phyloP scores from a whole-genome alignment of 495 filamentous ascomycete genomes.

The Tuber brumale region DNA sequence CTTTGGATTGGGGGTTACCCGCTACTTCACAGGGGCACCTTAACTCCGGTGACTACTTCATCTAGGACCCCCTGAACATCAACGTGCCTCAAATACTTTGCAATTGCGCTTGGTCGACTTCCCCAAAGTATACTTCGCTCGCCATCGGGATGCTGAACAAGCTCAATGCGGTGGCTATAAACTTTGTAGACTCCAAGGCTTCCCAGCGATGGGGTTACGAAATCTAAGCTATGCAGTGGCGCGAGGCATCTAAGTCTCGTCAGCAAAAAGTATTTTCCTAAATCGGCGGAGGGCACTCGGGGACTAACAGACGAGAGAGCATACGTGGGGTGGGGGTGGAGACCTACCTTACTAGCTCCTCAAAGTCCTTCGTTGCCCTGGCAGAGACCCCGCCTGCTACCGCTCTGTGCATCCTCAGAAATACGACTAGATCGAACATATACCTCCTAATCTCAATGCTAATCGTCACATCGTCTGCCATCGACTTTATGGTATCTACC shows the following conservation, averaged over 20 bases:
- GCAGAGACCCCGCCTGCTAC: slow-evolving; percentile 72
- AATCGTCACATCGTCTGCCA: slow-evolving; percentile 39
- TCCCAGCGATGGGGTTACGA: slow-evolving; percentile 76
- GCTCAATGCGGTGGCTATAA: slow-evolving; percentile 72
- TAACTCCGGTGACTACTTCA: slow-evolving; percentile 66
- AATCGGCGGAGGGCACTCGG: slow-evolving; percentile 1
- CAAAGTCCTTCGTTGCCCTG: slow-evolving; percentile 68
- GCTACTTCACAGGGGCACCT: slow-evolving; percentile 56
- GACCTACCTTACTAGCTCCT: slow-evolving; percentile 55
- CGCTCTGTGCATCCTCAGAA: slow-evolving; percentile 77
- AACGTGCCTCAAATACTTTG: slow-evolving; percentile 58
- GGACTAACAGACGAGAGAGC: background rate
- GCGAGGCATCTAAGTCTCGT: slow-evolving; percentile 55
- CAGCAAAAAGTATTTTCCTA: slow-evolving; percentile 6
- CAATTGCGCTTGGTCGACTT: slow-evolving; percentile 65
- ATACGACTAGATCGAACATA: slow-evolving; percentile 74
- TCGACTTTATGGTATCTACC: slow-evolving; percentile 22
- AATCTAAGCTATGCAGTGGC: slow-evolving; percentile 71
- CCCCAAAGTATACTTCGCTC: slow-evolving; percentile 93
- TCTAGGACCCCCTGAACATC: slow-evolving; percentile 74
- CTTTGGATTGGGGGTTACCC: slow-evolving; percentile 7
- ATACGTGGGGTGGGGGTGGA: background rate
- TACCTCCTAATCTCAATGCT: slow-evolving; percentile 69
- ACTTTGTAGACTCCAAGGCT: slow-evolving; percentile 79
- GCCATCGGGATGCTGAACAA: slow-evolving; percentile 56